Conservation (phyloP, 1,284 basidiomycete genomes). For the Inonotus obliquus region DNA sequence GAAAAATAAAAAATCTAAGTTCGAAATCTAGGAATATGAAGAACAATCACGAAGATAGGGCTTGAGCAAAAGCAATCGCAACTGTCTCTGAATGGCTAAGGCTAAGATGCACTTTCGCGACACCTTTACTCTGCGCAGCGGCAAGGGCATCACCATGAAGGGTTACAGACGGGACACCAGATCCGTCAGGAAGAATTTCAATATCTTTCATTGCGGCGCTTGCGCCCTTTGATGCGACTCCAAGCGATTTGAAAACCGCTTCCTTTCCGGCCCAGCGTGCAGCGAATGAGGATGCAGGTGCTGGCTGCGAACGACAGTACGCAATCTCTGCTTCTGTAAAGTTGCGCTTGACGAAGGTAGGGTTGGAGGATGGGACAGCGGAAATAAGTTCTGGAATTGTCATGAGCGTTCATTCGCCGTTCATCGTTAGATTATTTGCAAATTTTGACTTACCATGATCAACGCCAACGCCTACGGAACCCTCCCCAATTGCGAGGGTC, state of each 20-base stretch:
- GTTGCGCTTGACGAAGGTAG: constrained; percentile 89
- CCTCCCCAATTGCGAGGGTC: constrained; percentile 41
- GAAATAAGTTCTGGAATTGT: constrained; percentile 78
- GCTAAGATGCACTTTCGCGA: constrained; percentile 77
- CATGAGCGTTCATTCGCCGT: constrained; percentile 10
- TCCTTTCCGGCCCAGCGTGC: constrained; percentile 98
- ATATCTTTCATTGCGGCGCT: constrained; percentile 94
- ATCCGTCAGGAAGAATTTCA: constrained; percentile 79
- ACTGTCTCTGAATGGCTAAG: constrained; percentile 89
- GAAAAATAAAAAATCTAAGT: background rate
- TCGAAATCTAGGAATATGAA: background rate
- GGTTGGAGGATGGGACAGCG: constrained; percentile 84
- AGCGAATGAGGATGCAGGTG: constrained; percentile 86
- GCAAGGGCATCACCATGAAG: constrained; percentile 81
- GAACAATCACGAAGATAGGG: constrained; percentile 31
- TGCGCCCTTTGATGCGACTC: constrained; percentile 87
- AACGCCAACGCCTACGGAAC: constrained; percentile 74
- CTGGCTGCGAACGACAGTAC: constrained; percentile 88
- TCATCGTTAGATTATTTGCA: background rate
- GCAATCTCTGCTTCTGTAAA: constrained; percentile 87
- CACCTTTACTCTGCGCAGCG: constrained; percentile 70
- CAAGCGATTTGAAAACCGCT: constrained; percentile 97
- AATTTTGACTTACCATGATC: constrained; percentile 66
- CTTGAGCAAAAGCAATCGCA: constrained; percentile 80
- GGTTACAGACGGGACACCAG: constrained; percentile 67